phyloP scores from a whole-genome alignment of 306 rosid species.

The Mimosa bimucronata region DNA sequence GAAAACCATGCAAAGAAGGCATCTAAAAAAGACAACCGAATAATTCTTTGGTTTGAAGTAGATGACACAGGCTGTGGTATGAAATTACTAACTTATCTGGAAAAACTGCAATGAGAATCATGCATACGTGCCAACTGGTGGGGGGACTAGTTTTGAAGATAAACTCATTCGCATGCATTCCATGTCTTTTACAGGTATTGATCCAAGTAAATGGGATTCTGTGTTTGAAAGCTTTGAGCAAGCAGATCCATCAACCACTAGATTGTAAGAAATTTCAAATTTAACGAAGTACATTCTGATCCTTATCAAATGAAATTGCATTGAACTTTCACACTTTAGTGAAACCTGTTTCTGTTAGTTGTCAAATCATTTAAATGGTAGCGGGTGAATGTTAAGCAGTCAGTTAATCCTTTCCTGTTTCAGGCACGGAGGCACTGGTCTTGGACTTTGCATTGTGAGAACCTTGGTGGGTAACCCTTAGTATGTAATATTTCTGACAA shows the following conservation, averaged over 20 bases:
- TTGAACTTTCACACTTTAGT: conserved; percentile 10
- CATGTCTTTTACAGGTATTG: conserved; percentile 64
- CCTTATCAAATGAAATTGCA: conserved; percentile 14
- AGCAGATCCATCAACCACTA: conserved; percentile 97
- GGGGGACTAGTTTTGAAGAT: background rate
- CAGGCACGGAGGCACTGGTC: conserved; percentile 99
- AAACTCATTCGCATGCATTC: conserved; percentile 6
- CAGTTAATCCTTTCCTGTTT: conserved; percentile 40
- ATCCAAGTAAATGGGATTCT: conserved; percentile 94
- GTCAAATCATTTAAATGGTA: conserved; percentile 26
- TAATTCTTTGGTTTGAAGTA: conserved; percentile 92
- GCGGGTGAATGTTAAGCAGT: conserved; percentile 12
- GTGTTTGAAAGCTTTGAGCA: conserved; percentile 99
- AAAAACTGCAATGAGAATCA: conserved; percentile 16
- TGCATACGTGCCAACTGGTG: conserved; percentile 1
- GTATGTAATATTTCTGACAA: conserved; percentile 25
- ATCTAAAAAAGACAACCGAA: conserved; percentile 63
- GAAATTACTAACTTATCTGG: conserved; percentile 38
- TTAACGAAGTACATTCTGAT: conserved; percentile 6
- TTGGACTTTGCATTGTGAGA: conserved; percentile 95
- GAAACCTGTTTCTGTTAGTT: conserved; percentile 28
- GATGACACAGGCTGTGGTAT: conserved; percentile 97
- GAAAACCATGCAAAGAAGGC: conserved; percentile 58
- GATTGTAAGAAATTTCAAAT: conserved; percentile 69
- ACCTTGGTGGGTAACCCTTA: conserved; percentile 73